These are phyloP conservation scores for Polychytrium aggregatum DNA, from an alignment of 192 early-diverging fungal species.

Conservation along the genomic window DNA sequence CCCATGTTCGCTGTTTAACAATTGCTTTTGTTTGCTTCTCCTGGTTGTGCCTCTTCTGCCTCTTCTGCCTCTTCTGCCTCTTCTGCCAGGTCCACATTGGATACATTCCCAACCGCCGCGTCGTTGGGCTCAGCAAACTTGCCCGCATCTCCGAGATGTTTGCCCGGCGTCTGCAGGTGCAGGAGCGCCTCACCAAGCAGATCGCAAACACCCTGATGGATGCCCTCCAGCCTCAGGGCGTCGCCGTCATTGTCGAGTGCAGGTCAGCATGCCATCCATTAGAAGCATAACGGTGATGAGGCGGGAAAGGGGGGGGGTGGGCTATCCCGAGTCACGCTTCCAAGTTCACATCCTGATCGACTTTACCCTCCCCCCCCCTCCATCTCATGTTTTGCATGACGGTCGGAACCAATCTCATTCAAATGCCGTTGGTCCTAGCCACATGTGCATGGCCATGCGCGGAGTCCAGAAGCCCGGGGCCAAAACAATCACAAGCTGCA, in stretches of 20 bases:
- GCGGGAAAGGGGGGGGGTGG: too few species aligned
- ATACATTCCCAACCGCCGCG: conserved; percentile 90
- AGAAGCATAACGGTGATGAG: too few species aligned
- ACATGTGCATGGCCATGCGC: conserved; percentile 97
- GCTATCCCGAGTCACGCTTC: too few species aligned
- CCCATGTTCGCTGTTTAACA: too few species aligned
- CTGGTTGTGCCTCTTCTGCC: neutral
- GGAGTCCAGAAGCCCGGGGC: conserved; percentile 97
- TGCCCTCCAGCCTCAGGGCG: conserved; percentile 86
- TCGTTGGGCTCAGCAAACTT: conserved; percentile 92
- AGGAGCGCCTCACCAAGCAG: conserved; percentile 97
- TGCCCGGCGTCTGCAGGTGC: conserved; percentile 85
- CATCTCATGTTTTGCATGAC: too few species aligned
- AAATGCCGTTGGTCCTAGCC: conserved; percentile 25
- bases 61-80: neutral
- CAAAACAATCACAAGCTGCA: conserved; percentile 85
- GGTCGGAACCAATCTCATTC: neutral
- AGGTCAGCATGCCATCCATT: too few species aligned
- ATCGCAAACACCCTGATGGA: conserved; percentile 83
- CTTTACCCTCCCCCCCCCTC: too few species aligned
- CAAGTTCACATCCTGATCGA: too few species aligned
- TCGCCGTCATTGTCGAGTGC: conserved; percentile 97
- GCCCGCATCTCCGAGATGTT: conserved; percentile 99
- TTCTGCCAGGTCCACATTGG: conserved; percentile 83
- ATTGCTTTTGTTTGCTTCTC: too few species aligned